Evolutionary conservation across 495 filamentous ascomycete species (phyloP).

Genomic region (Penicillium atrosanguineum): DNA sequence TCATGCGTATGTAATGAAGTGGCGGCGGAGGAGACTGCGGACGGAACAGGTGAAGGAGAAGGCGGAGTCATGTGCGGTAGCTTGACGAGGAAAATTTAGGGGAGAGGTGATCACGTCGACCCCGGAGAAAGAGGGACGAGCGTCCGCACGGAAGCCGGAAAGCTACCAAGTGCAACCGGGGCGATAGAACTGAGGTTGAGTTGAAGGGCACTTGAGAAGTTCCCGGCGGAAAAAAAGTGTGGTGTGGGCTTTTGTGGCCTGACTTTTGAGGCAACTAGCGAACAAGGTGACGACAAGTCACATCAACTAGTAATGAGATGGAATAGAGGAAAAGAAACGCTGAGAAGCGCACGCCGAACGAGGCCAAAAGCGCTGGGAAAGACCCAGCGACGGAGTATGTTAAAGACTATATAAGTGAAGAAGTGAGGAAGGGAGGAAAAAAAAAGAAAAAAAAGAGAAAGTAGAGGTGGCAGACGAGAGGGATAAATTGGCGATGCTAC

Average conservation of each 20-base stretch:
- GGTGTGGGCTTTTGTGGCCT: conserved; percentile 26
- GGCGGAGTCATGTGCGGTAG: conserved; percentile 49
- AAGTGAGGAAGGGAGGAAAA: conserved; percentile 8
- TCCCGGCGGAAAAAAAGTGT: conserved; percentile 28
- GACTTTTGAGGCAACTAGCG: conserved; percentile 24
- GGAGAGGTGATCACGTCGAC: conserved; percentile 13
- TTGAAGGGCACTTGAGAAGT: conserved; percentile 7
- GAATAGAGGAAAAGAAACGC: conserved; percentile 1
- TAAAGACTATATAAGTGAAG: not conserved
- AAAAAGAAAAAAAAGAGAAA: conserved; percentile 13
- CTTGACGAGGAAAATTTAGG: conserved; percentile 3
- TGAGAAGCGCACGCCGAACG: not conserved
- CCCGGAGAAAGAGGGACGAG: conserved; percentile 17
- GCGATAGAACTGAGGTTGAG: not conserved
- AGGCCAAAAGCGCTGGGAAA: not conserved
- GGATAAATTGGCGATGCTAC: conserved; percentile 27
- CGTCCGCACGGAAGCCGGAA: conserved; percentile 20
- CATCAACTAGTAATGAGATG: conserved; percentile 6
- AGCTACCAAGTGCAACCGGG: conserved; percentile 9
- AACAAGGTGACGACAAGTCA: conserved; percentile 35
- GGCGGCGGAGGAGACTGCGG: conserved; percentile 45
- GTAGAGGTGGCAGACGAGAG: conserved; percentile 10
- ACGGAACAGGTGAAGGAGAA: conserved; percentile 44
- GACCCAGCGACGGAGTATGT: not conserved
- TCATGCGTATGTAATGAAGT: conserved; percentile 41